phyloP scores from a whole-genome alignment of 768 basidiomycete genomes.

The Pleurotus djamor region DNA sequence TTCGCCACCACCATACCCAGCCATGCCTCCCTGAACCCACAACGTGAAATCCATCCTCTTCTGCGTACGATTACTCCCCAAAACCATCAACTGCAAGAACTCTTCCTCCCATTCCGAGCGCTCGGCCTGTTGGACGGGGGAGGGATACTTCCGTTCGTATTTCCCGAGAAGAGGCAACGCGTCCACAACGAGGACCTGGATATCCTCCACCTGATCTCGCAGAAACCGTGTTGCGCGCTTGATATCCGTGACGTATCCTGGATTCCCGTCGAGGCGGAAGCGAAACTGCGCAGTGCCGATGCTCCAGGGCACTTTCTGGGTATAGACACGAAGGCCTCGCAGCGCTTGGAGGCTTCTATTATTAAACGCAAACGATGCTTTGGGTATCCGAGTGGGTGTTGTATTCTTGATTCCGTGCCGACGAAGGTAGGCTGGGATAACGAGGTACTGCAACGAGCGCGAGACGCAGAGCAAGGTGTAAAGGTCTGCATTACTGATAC shows the following conservation, averaged over 20 bases:
- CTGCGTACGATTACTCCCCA: background rate
- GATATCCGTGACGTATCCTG: background rate
- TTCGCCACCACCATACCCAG: background rate
- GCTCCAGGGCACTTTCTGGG: background rate
- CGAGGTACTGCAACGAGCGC: background rate
- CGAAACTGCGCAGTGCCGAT: conserved; percentile 25
- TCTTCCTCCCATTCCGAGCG: background rate
- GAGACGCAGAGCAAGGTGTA: background rate
- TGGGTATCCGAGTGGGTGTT: background rate
- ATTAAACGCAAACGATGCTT: background rate
- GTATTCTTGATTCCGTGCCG: background rate
- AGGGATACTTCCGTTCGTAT: background rate
- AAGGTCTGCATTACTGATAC: background rate
- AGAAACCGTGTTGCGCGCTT: background rate
- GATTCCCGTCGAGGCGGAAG: conserved; percentile 20
- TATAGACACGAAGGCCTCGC: background rate
- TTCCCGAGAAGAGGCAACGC: background rate
- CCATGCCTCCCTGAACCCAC: background rate
- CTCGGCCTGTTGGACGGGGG: background rate
- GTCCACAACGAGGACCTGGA: background rate
- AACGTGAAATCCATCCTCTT: background rate
- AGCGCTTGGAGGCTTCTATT: background rate
- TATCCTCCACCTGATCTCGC: background rate
- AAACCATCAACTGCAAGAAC: background rate
- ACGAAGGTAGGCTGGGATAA: background rate